These are phyloP conservation scores for Hevea brasiliensis DNA, from an alignment of 345 rosid genomes.

Conservation along the genomic window DNA sequence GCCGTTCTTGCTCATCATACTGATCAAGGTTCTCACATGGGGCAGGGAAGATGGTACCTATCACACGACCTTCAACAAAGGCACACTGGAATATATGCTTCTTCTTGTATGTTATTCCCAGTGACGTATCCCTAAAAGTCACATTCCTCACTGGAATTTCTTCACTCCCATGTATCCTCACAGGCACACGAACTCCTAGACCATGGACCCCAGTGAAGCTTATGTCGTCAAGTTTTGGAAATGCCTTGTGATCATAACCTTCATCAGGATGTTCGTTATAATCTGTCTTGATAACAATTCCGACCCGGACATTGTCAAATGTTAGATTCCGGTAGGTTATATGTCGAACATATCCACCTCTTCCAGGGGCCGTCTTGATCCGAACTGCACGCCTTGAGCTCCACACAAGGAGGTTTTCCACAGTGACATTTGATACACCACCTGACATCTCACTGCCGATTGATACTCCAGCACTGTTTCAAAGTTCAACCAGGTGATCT, in stretches of 20 bases:
- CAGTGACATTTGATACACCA: constrained; percentile 80
- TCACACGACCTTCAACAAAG: constrained; percentile 77
- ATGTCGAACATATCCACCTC: constrained; percentile 76
- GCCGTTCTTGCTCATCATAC: constrained; percentile 68
- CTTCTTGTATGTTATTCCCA: constrained; percentile 88
- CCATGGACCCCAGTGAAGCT: constrained; percentile 80
- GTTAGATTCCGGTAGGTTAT: constrained; percentile 77
- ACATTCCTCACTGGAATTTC: constrained; percentile 81
- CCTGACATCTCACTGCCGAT: constrained; percentile 99
- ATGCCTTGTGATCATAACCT: constrained; percentile 71
- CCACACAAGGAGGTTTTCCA: constrained; percentile 85
- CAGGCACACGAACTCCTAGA: constrained; percentile 92
- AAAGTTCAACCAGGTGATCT: constrained; percentile 26
- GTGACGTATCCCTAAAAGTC: constrained; percentile 79
- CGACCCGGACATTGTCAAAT: constrained; percentile 80
- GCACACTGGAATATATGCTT: constrained; percentile 94
- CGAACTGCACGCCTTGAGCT: constrained; percentile 90
- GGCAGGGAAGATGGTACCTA: constrained; percentile 81
- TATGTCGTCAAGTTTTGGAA: constrained; percentile 65
- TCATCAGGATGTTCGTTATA: constrained; percentile 96
- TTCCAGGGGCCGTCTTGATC: constrained; percentile 94
- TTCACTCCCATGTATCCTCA: constrained; percentile 83
- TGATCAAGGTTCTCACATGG: constrained; percentile 92
- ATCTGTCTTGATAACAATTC: constrained; percentile 87
- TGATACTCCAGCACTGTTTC: constrained; percentile 88